A percentile compares a stretch with the other conserved stretches of the same genome.
phyloP scores from a whole-genome alignment of 345 rosid species.

The Gossypium longicalyx region DNA sequence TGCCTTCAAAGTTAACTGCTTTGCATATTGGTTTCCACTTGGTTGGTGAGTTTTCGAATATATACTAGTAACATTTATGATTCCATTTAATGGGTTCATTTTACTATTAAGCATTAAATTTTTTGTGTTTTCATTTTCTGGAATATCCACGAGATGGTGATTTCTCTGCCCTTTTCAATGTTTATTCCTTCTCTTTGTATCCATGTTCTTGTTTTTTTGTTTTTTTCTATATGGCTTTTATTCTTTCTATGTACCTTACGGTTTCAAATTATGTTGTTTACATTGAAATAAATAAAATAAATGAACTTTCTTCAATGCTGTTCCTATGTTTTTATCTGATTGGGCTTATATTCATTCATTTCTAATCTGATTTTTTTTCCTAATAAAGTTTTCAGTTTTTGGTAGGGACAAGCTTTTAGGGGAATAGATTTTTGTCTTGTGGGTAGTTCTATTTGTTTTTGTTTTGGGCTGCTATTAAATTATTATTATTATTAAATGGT shows the following conservation, averaged over 20 bases:
- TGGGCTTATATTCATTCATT: conserved; percentile 41
- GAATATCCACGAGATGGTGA: conserved; percentile 45
- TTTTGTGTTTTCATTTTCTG: conserved; percentile 26
- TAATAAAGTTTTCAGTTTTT: conserved; percentile 29
- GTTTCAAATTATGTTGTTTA: conserved; percentile 21
- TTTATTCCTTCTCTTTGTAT: conserved; percentile 83
- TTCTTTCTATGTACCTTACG: conserved; percentile 28
- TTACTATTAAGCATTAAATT: conserved; percentile 23
- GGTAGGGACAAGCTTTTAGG: conserved; percentile 43
- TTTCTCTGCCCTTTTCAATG: conserved; percentile 87
- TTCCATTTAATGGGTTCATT: conserved; percentile 24
- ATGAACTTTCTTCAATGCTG: conserved; percentile 19
- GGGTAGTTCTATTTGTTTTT: conserved; percentile 33
- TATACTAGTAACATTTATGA: not conserved
- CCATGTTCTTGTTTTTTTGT: conserved; percentile 34
- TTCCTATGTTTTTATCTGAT: conserved; percentile 44
- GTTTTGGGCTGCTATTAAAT: conserved; percentile 15
- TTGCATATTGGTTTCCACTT: not conserved
- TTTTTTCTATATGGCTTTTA: conserved; percentile 36
- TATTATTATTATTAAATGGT: conserved; percentile 14
- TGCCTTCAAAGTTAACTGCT: conserved; percentile 11
- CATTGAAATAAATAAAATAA: conserved; percentile 13
- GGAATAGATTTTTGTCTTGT: conserved; percentile 54
- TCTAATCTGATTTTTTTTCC: conserved; percentile 20
- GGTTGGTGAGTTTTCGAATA: conserved; percentile 26